phyloP scores from a whole-genome alignment of 2,329 filamentous ascomycete species.

The Colletotrichum lindemuthianum region DNA sequence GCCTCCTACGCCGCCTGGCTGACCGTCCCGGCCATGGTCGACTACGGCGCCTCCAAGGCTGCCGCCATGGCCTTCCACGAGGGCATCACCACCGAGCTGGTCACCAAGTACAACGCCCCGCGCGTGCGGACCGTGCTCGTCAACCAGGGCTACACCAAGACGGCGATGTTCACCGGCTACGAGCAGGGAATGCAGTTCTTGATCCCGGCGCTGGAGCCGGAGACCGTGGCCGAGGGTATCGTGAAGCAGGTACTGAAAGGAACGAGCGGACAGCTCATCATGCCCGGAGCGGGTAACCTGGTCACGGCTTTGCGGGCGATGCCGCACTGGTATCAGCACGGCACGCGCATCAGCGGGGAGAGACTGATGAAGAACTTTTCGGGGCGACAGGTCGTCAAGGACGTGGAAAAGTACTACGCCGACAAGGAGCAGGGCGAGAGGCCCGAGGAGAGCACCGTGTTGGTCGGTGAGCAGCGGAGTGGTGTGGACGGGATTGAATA shows the following conservation, averaged over 20 bases:
- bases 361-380: conserved; percentile 55
- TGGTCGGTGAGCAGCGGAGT: conserved; percentile 45
- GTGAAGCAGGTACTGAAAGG: conserved; percentile 69
- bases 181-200: conserved; percentile 60
- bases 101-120: conserved; percentile 68
- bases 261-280: conserved; percentile 64
- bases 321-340: conserved; percentile 72
- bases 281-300: conserved; percentile 57
- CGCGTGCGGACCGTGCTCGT: conserved; percentile 74
- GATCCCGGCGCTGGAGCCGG: conserved; percentile 64
- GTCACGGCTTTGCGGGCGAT: conserved; percentile 59
- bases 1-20: conserved; percentile 72
- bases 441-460: conserved; percentile 48
- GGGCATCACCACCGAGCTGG: conserved; percentile 67
- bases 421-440: conserved; percentile 41
- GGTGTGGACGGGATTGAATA: conserved; percentile 12
- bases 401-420: conserved; percentile 53
- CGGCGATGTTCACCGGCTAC: conserved; percentile 67
- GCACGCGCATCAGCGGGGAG: conserved; percentile 55
- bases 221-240: conserved; percentile 72
- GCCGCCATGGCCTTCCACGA: conserved; percentile 76
- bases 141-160: conserved; percentile 71
- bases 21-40: conserved; percentile 69
- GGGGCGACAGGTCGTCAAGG: conserved; percentile 59
- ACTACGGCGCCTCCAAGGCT: conserved; percentile 75